Percentiles rank a stretch among this genome's conserved stretches.
Evolutionary conservation across 192 early-diverging fungal genomes (phyloP).

Genomic region (Backusella sp.): DNA sequence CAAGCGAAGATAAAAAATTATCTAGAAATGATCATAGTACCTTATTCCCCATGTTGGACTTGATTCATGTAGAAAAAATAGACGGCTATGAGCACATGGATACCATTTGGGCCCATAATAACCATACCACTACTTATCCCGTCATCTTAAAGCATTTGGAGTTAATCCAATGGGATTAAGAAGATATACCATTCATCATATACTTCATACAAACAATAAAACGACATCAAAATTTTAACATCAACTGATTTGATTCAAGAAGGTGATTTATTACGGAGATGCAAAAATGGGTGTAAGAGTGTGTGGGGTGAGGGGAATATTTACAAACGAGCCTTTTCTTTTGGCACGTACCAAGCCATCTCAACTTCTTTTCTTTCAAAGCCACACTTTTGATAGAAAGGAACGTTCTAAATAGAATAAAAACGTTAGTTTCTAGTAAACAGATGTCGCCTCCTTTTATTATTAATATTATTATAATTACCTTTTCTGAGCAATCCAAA

Average conservation of each 20-base stretch:
- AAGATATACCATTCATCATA: neutral
- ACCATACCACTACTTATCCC: conserved; percentile 27
- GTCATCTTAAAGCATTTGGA: neutral
- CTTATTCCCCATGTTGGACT: conserved; percentile 19
- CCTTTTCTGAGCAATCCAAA: conserved; percentile 59
- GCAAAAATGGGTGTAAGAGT: neutral
- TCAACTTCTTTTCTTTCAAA: conserved; percentile 74
- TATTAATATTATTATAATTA: conserved; percentile 9
- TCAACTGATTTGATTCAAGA: neutral
- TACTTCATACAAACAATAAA: neutral
- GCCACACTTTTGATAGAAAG: conserved; percentile 87
- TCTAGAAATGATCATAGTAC: neutral
- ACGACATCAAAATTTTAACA: neutral
- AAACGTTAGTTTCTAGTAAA: conserved; percentile 29
- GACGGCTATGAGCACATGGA: conserved; percentile 46
- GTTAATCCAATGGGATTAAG: neutral
- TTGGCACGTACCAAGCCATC: conserved; percentile 62
- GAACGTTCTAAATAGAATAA: conserved; percentile 58
- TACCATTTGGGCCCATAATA: conserved; percentile 38
- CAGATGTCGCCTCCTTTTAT: neutral
- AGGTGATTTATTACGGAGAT: neutral
- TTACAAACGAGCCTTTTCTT: conserved; percentile 24
- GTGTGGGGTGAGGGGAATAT: neutral
- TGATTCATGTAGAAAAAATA: conserved; percentile 34
- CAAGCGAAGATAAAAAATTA: neutral